phyloP scores from a whole-genome alignment of 192 early-diverging fungal species.

The Backusella liffmaniae region DNA sequence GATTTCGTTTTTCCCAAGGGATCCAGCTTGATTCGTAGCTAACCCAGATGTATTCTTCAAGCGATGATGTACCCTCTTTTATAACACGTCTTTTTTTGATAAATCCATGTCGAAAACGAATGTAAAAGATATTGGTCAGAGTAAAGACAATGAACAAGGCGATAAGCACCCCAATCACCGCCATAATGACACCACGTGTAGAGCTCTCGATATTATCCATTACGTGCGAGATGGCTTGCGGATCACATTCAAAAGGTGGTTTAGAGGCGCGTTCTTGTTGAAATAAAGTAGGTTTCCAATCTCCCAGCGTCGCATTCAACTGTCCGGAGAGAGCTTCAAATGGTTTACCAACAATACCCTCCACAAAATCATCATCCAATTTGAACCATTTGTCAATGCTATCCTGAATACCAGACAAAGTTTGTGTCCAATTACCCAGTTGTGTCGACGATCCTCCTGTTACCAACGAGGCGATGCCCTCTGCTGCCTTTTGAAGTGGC shows the following conservation, averaged over 20 bases:
- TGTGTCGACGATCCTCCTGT: neutral
- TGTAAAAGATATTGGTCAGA: neutral
- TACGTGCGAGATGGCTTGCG: neutral
- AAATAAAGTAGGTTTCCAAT: neutral
- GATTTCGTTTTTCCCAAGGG: neutral
- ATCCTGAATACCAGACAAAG: neutral
- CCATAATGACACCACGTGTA: neutral
- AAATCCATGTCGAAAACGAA: neutral
- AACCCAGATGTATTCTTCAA: neutral
- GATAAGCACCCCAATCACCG: neutral
- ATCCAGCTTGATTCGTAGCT: neutral
- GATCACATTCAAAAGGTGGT: neutral
- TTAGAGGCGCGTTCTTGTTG: neutral
- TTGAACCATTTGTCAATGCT: constrained; percentile 17
- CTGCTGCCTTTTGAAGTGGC: constrained; percentile 23
- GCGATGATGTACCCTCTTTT: neutral
- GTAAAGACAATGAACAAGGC: neutral
- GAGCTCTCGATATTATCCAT: neutral
- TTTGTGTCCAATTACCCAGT: constrained; percentile 16
- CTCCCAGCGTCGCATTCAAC: constrained; percentile 4
- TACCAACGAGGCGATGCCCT: neutral
- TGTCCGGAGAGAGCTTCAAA: constrained; percentile 8
- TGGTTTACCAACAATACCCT: neutral
- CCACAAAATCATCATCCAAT: neutral
- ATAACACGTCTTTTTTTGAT: neutral